These are phyloP conservation scores for Aegilops sharonensis DNA, from an alignment of 176 grass and related monocot species.

Conservation along the genomic window DNA sequence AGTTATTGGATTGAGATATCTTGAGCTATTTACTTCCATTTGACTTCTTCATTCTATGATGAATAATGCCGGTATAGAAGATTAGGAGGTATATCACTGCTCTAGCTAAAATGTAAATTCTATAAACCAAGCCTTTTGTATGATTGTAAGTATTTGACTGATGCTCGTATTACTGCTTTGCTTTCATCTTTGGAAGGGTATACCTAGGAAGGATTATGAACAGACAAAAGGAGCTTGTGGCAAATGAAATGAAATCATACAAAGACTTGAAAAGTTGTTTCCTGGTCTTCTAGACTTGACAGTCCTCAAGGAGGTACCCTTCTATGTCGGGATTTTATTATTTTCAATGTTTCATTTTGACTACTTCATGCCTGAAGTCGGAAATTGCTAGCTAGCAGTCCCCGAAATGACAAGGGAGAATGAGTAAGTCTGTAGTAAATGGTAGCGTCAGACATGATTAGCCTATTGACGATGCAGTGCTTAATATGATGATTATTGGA, in stretches of 20 bases:
- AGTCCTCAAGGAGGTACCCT: conserved; percentile 70
- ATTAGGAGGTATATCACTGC: conserved; percentile 61
- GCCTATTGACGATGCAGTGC: not conserved
- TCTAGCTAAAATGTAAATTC: not conserved
- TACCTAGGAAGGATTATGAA: conserved; percentile 80
- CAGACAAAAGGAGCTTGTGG: conserved; percentile 68
- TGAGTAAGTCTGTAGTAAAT: not conserved
- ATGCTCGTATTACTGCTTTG: conserved; percentile 3
- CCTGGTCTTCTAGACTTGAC: conserved; percentile 73
- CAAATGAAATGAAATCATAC: conserved; percentile 63
- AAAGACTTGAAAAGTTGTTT: conserved; percentile 87
- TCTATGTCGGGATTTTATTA: not conserved
- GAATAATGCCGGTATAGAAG: conserved; percentile 13
- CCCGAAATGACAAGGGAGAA: not conserved
- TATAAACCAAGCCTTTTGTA: not conserved
- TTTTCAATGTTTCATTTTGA: conserved; percentile 3
- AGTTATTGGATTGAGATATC: too few species aligned
- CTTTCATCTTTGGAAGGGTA: conserved; percentile 43
- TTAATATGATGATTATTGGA: conserved; percentile 1
- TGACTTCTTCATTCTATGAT: too few species aligned
- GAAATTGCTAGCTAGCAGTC: conserved; percentile 17
- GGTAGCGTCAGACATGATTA: not conserved
- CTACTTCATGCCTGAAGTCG: not conserved
- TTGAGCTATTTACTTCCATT: too few species aligned
- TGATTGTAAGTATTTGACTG: not conserved